Percentiles rank a stretch among this genome's conserved stretches.
Evolutionary conservation across 2,329 filamentous ascomycete genomes (phyloP).

Genomic region (Leptographium lundbergii): DNA sequence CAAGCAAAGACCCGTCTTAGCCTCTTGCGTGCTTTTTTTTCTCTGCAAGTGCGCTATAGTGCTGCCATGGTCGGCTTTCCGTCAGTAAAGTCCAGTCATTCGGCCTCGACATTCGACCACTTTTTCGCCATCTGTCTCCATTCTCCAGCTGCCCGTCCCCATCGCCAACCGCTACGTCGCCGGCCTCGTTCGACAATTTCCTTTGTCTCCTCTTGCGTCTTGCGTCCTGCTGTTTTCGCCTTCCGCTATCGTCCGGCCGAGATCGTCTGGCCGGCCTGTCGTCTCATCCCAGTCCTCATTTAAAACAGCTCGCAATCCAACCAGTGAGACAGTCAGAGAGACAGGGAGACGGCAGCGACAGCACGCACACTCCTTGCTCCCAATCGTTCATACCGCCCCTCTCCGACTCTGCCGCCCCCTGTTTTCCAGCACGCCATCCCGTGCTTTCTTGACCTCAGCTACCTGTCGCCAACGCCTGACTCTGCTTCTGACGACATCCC

Average conservation of each 20-base stretch:
- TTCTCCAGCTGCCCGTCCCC: background rate
- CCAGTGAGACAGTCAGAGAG: background rate
- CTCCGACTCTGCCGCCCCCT: background rate
- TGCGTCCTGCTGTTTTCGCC: background rate
- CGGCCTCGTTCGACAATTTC: background rate
- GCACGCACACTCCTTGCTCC: too few species aligned
- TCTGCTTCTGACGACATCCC: background rate
- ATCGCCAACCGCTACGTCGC: background rate
- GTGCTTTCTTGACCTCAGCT: conserved; percentile 7
- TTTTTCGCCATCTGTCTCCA: background rate
- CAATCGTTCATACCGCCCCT: background rate
- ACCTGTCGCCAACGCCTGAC: background rate
- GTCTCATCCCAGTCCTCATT: background rate
- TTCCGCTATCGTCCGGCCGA: background rate
- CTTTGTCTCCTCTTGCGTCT: background rate
- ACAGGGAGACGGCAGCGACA: too few species aligned
- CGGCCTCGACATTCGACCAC: background rate
- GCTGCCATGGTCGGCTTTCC: background rate
- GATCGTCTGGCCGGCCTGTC: background rate
- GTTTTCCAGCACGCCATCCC: conserved; percentile 12
- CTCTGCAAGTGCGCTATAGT: background rate
- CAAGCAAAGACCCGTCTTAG: background rate
- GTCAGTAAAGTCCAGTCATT: background rate
- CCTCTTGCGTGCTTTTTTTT: conserved; percentile 10
- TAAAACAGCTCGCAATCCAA: background rate